Percentiles rank a stretch among this genome's conserved stretches.
These are phyloP conservation scores for Oryza nivara DNA, from an alignment of 176 grass and related monocot genomes.

Conservation along the genomic window DNA sequence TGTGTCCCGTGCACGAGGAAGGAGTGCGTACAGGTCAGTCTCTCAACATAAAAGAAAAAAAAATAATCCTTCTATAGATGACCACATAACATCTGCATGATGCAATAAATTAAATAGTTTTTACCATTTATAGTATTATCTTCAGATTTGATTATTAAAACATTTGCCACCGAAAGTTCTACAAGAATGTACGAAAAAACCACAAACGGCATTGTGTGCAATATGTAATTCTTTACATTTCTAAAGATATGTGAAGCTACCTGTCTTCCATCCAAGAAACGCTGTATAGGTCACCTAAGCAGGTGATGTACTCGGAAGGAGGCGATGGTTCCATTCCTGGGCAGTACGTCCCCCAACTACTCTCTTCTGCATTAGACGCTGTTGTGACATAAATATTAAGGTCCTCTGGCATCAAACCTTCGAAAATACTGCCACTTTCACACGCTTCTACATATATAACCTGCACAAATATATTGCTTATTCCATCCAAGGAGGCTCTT, in stretches of 20 bases:
- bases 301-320: constrained; percentile 79
- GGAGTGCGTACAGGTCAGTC: no score
- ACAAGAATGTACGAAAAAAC: background rate
- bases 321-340: constrained; percentile 85
- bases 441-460: constrained; percentile 97
- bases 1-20: no score
- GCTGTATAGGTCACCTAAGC: constrained; percentile 93
- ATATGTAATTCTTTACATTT: no score
- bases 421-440: constrained; percentile 95
- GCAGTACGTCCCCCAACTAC: constrained; percentile 94
- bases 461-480: constrained; percentile 43
- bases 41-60: background rate
- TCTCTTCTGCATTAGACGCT: constrained; percentile 79
- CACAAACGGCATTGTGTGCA: background rate
- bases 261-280: constrained; percentile 99
- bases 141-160: no score
- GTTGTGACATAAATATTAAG: constrained; percentile 91
- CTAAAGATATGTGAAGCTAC: constrained; percentile 30
- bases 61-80: background rate
- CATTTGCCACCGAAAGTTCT: background rate
- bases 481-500: constrained; percentile 14
- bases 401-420: constrained; percentile 74
- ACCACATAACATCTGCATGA: background rate
- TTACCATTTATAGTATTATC: background rate
- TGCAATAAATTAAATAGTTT: background rate